Evolutionary conservation across 2,329 filamentous ascomycete species (phyloP), one percentile per base, ranked within the genome.

Genomic region (Alternaria tenuissima): DNA sequence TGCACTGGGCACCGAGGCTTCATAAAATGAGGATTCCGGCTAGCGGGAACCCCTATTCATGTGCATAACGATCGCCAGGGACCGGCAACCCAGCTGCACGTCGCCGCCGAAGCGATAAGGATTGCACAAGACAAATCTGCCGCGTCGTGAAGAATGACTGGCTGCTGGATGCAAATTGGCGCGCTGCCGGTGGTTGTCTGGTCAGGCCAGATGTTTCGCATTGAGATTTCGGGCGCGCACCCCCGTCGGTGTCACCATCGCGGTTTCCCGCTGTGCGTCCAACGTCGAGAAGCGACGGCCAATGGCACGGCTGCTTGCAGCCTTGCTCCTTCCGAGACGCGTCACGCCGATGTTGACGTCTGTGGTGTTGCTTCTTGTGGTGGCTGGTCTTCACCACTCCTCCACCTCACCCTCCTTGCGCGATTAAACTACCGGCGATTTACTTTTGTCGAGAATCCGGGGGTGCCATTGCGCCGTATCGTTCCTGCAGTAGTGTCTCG

Each of bases 401-500:
- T 18, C 12, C 20, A 36, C n/a, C n/a, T 34, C 26, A 14, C 26
- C 43, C 32, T 43, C 20, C 32, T 18, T 20, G 16, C 44, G 52
- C 57, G 32, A 42, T 20, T 18, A 44, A 48, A 48, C 46, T 34
- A 22, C 22, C 30, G 52, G 20, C 57, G 18, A 12, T 30, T 22
- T 52, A 22, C 22, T 48, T 32, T 48, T 49, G 46, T 49, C 30
- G 38, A 52, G 22, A 62, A 58, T 59, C 59, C 24, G 52, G 59
- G 62, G 55, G 36, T 55, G 42, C 32, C 62, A 56, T 42, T 53
- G 55, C 44, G 42, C 51, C 46, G 18, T 41, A 55, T 55, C 42
- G 62, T 59, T 56, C 66, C 62, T 69, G 63, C 66, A 69, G 65
- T 69, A 69, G 66, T 61, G 26, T 34, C 46, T 36, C 52, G 52